Percentiles rank a stretch among this genome's conserved stretches.
These are phyloP conservation scores for Emericellopsis terricola DNA, from an alignment of 495 filamentous ascomycete species.

Conservation along the genomic window DNA sequence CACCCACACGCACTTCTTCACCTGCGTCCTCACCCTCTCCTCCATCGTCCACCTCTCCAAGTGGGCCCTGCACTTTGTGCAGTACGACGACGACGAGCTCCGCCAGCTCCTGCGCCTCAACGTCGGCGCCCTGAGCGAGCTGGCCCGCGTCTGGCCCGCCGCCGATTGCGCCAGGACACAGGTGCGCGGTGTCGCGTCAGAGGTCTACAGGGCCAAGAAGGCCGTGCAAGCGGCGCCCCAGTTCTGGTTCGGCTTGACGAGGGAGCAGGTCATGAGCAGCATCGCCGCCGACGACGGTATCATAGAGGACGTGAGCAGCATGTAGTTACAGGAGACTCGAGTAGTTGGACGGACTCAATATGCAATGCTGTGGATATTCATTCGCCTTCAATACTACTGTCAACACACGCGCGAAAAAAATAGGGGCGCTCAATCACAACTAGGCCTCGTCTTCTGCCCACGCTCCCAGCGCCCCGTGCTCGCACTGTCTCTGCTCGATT, in stretches of 20 bases:
- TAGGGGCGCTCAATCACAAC: too few relatives aligned
- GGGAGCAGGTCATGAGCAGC: conserved; percentile 35
- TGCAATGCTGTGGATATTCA: too few relatives aligned
- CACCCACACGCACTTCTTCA: conserved; percentile 78
- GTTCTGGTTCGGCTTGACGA: conserved; percentile 32
- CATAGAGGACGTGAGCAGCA: conserved; percentile 29
- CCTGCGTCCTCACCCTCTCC: conserved; percentile 58
- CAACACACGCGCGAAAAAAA: too few relatives aligned
- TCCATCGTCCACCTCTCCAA: conserved; percentile 42
- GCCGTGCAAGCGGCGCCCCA: conserved; percentile 28
- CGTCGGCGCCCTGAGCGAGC: conserved; percentile 61
- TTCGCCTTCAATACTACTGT: too few relatives aligned
- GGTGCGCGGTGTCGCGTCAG: conserved; percentile 52
- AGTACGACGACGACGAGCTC: conserved; percentile 47
- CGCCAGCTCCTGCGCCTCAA: conserved; percentile 66
- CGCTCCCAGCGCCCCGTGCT: too few relatives aligned
- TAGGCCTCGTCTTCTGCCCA: too few relatives aligned
- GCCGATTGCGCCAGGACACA: conserved; percentile 55
- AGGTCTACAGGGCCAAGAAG: conserved; percentile 40
- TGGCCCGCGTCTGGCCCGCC: conserved; percentile 61
- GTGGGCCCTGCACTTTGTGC: conserved; percentile 36
- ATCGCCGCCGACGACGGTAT: conserved; percentile 34
- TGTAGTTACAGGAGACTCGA: too few relatives aligned
- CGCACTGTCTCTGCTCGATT: too few relatives aligned
- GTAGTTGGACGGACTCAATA: too few relatives aligned